Evolutionary conservation across 768 basidiomycete species (phyloP), one percentile per base, ranked within the genome.

Genomic region (Suillus variegatus): DNA sequence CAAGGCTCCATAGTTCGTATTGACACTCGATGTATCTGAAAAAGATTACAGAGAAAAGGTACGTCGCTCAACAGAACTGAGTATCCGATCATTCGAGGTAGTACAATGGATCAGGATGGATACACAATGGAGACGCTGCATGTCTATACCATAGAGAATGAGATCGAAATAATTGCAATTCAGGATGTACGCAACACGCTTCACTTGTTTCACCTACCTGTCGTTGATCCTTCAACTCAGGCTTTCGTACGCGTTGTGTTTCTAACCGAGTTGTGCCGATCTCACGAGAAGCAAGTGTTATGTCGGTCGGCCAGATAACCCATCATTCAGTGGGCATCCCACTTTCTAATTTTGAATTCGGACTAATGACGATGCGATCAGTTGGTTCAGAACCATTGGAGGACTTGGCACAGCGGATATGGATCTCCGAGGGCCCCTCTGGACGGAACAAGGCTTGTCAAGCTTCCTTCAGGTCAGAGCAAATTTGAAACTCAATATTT

Each of bases 1-100:
- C 20, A 12, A 18, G 3, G 18, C 12, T 25, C 22, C 32, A 44
- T 12, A 22, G 28, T 49, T 6, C 20, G 47, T 38, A 47, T 65
- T 51, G 61, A 63, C 40, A 38, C 8, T 35, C 3, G 25, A 16
- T 5, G 3, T 2, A 1, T n/a, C 28, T n/a, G 52, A 20, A 14
- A 28, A 63, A 91, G 94, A 96, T 71, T 88, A 93, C 73, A 83
- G 94, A 65, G 94, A 95, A 81, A 93, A 94, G 87, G 93, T 89
- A 55, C 9, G 73, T 43, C 16, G 51, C 16, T 38, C 38, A 20
- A 3, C 22, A 41, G 49, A 35, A 28, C 46, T 44, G 14, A 6
- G n/a, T n/a, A 20, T 57, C 61, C 36, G 22, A 46, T 44, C 46
- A n/a, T 22, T 2, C 5, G 22, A 18, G 22, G 22, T 43, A 35